These are phyloP conservation scores for Penicillium soppii DNA, from an alignment of 495 filamentous ascomycete species.

Conservation along the genomic window DNA sequence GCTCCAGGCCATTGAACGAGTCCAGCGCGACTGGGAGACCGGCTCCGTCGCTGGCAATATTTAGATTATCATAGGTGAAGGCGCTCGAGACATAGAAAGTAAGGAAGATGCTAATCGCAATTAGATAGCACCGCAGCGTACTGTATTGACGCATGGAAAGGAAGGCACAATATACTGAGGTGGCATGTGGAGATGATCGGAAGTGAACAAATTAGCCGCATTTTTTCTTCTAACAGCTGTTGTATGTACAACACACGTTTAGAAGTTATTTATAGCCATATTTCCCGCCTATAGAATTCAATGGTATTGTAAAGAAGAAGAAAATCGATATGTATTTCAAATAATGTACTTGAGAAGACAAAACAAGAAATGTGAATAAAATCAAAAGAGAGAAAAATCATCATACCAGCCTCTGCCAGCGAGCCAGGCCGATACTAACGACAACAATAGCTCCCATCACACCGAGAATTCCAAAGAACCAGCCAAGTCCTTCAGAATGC, in stretches of 20 bases:
- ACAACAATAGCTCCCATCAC: conserved; percentile 60
- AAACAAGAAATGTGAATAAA: neutral
- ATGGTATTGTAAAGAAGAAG: neutral
- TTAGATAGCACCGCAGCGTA: conserved; percentile 67
- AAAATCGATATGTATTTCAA: neutral
- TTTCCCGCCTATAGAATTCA: too few relatives aligned
- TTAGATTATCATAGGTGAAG: conserved; percentile 50
- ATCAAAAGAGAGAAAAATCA: conserved; percentile 2
- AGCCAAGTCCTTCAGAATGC: conserved; percentile 51
- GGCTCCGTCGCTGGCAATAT: conserved; percentile 30
- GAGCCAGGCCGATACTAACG: conserved; percentile 48
- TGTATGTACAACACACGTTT: too few relatives aligned
- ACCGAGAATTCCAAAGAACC: conserved; percentile 82
- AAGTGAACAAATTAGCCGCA: too few relatives aligned
- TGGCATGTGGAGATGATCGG: neutral
- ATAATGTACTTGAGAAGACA: neutral
- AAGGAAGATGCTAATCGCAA: conserved; percentile 56
- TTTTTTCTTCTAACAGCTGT: too few relatives aligned
- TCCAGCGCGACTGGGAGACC: conserved; percentile 29
- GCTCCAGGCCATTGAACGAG: conserved; percentile 35
- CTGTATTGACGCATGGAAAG: conserved; percentile 60
- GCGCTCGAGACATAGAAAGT: too few relatives aligned
- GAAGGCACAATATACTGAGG: neutral
- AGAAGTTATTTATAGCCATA: neutral
- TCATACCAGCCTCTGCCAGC: conserved; percentile 44